Evolutionary conservation across 805 yeast species (phyloP).

Genomic region (Candida caryicola): DNA sequence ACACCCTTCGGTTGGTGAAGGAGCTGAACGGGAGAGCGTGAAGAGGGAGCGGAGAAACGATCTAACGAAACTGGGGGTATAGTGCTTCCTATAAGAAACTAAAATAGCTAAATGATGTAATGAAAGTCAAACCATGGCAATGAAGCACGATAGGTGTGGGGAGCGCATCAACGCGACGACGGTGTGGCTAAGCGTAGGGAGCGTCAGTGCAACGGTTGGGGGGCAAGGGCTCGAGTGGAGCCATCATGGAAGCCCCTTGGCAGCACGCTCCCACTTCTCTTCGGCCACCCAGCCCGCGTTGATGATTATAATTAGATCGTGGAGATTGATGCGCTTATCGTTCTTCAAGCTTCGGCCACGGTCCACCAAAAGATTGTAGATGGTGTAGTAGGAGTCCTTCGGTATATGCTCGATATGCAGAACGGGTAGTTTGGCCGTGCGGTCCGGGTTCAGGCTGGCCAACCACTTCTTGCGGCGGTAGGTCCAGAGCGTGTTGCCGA

Average conservation of each 20-base stretch:
- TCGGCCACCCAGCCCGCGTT: slow-evolving; percentile 83
- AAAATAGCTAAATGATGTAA: no score
- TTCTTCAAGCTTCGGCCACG: slow-evolving; percentile 64
- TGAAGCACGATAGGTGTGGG: no score
- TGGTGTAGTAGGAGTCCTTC: slow-evolving; percentile 51
- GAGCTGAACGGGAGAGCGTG: no score
- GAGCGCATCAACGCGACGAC: no score
- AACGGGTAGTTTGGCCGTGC: slow-evolving; percentile 10
- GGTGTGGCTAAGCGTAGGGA: no score
- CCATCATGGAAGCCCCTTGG: slow-evolving; percentile 34
- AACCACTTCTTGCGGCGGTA: slow-evolving; percentile 69
- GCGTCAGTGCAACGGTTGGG: no score
- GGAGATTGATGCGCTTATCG: slow-evolving; percentile 62
- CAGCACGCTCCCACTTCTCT: slow-evolving; percentile 67
- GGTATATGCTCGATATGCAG: slow-evolving; percentile 37
- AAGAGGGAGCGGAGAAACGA: no score
- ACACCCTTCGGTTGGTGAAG: slow-evolving; percentile 35
- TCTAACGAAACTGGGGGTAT: no score
- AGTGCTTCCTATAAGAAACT: no score
- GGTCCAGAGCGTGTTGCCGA: slow-evolving; percentile 68
- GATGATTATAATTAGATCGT: slow-evolving; percentile 67
- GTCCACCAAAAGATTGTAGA: slow-evolving; percentile 69
- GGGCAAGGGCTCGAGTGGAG: no score
- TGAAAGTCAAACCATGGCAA: no score
- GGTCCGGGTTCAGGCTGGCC: slow-evolving; percentile 28